Percentiles rank a stretch among this genome's conserved stretches.
These are phyloP conservation scores for Xylariomycetidae sp. DNA, from an alignment of 2,329 filamentous ascomycete genomes.

Conservation along the genomic window DNA sequence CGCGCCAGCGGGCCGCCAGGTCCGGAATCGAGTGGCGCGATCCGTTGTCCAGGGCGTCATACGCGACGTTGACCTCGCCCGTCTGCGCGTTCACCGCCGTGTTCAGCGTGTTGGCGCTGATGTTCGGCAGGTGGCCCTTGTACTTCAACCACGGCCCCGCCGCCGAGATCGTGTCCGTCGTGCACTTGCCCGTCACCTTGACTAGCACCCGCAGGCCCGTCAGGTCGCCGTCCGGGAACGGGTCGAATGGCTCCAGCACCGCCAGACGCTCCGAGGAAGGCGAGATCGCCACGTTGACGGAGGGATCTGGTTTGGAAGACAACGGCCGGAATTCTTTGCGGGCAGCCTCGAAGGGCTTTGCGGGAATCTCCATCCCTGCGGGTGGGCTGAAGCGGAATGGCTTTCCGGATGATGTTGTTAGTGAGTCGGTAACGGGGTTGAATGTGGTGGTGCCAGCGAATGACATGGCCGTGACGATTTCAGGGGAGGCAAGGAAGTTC, in stretches of 20 bases:
- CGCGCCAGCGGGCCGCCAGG: conserved; percentile 78
- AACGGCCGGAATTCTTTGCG: conserved; percentile 62
- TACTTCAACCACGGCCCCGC: conserved; percentile 98
- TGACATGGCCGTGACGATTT: conserved; percentile 92
- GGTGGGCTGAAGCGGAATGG: conserved; percentile 82
- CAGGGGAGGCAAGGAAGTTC: conserved; percentile 97
- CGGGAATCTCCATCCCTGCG: conserved; percentile 59
- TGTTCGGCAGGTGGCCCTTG: conserved; percentile 98
- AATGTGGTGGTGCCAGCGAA: conserved; percentile 91
- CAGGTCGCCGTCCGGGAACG: conserved; percentile 73
- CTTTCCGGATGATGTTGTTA: conserved; percentile 73
- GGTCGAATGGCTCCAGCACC: conserved; percentile 79
- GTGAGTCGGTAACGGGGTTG: conserved; percentile 85
- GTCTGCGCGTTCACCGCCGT: conserved; percentile 90
- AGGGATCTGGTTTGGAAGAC: conserved; percentile 64
- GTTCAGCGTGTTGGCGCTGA: conserved; percentile 94
- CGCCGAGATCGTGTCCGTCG: conserved; percentile 96
- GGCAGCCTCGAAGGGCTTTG: conserved; percentile 65
- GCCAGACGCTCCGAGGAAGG: conserved; percentile 88
- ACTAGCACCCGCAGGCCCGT: conserved; percentile 77
- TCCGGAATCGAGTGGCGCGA: conserved; percentile 71
- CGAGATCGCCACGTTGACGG: conserved; percentile 67
- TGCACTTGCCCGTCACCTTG: conserved; percentile 97
- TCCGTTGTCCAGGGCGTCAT: conserved; percentile 69
- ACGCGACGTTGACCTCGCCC: conserved; percentile 85